phyloP scores from a whole-genome alignment of 1,139 yeast genomes.

The Candida sp. region DNA sequence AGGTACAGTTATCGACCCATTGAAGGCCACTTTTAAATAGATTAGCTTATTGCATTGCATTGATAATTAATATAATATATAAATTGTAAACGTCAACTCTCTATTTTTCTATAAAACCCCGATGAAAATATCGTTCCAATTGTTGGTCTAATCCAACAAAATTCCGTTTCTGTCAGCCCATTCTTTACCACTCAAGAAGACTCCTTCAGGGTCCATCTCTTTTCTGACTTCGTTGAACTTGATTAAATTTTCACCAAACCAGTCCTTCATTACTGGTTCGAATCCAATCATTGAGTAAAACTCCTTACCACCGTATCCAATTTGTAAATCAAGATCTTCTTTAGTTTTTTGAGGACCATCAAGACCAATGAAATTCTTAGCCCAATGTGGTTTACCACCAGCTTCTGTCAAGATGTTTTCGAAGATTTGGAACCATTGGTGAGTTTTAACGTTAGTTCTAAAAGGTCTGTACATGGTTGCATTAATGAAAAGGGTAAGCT shows the following conservation, averaged over 20 bases:
- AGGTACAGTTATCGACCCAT: slow-evolving; percentile 88
- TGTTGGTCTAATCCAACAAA: slow-evolving; percentile 21
- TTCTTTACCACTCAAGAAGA: slow-evolving; percentile 69
- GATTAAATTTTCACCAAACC: slow-evolving; percentile 76
- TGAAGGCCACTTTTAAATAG: slow-evolving; percentile 65
- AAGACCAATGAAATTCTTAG: slow-evolving; percentile 89
- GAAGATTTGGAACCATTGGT: slow-evolving; percentile 80
- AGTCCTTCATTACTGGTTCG: slow-evolving; percentile 60
- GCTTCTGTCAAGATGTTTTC: slow-evolving; percentile 74
- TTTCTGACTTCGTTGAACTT: slow-evolving; percentile 60
- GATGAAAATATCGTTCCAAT: background rate
- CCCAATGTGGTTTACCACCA: slow-evolving; percentile 98
- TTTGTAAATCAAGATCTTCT: slow-evolving; percentile 35
- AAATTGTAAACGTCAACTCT: background rate
- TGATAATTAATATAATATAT: background rate
- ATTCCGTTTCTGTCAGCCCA: slow-evolving; percentile 87
- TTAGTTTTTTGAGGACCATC: slow-evolving; percentile 29
- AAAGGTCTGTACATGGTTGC: slow-evolving; percentile 98
- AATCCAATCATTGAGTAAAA: slow-evolving; percentile 85
- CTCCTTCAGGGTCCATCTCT: slow-evolving; percentile 75
- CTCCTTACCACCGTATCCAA: slow-evolving; percentile 39
- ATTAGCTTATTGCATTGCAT: background rate
- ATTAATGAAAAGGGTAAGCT: slow-evolving; percentile 81
- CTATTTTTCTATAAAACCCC: slow-evolving; percentile 1
- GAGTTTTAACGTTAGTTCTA: slow-evolving; percentile 66